Percentiles rank a stretch among this genome's conserved stretches.
Conservation (phyloP, 2,329 filamentous ascomycete genomes). For the Penicillium sp. region DNA sequence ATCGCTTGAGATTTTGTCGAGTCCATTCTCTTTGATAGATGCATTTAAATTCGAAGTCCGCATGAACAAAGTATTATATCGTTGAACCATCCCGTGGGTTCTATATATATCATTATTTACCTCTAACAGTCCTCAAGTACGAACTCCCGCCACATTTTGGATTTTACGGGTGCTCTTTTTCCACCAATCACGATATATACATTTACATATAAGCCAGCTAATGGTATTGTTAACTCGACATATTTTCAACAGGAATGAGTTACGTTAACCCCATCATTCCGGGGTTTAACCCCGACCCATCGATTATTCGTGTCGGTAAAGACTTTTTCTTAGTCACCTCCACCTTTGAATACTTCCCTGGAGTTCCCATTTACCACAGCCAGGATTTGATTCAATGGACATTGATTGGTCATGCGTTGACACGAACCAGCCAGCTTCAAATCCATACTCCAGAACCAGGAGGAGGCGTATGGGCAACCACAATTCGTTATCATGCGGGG, state of each 20-base stretch:
- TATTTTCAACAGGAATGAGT: constrained; percentile 10
- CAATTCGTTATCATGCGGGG: constrained; percentile 46
- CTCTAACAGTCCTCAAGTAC: not conserved
- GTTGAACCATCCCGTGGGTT: not conserved
- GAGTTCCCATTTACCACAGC: constrained; percentile 60
- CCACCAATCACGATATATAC: constrained; percentile 6
- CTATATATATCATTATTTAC: not conserved
- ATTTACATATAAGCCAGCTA: not conserved
- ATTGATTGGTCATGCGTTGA: constrained; percentile 37
- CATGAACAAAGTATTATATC: not conserved
- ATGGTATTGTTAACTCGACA: not conserved
- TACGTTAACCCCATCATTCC: constrained; percentile 53
- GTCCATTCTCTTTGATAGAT: not conserved
- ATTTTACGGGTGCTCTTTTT: not conserved
- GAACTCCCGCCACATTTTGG: not conserved
- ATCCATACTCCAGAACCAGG: constrained; percentile 34
- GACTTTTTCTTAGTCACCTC: constrained; percentile 62
- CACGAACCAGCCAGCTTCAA: constrained; percentile 34
- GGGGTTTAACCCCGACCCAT: constrained; percentile 64
- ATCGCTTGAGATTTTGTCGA: not conserved
- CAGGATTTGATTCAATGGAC: constrained; percentile 45
- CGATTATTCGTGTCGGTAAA: constrained; percentile 49
- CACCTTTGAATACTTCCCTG: constrained; percentile 62
- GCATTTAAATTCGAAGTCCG: not conserved
- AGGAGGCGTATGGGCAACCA: constrained; percentile 49